Evolutionary conservation across 176 grass and related monocot species (phyloP).

Genomic region (Elaeis guineensis): DNA sequence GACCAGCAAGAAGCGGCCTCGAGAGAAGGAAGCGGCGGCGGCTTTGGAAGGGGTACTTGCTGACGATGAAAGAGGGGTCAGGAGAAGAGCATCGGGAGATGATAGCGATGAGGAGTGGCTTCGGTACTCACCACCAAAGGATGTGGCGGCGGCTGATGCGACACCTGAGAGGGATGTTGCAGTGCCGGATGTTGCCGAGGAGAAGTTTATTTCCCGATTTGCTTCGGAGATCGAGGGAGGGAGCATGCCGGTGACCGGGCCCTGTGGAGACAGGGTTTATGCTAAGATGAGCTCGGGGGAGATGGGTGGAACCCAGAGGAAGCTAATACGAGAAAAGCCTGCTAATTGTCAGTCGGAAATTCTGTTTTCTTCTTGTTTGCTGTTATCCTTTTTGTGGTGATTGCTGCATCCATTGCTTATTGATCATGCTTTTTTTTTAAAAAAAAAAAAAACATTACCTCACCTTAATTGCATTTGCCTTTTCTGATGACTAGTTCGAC

Average conservation of each 20-base stretch:
- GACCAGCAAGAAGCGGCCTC: slow-evolving; percentile 1
- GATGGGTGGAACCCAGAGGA: neutral
- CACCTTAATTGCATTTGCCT: neutral
- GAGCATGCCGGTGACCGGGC: slow-evolving; percentile 58
- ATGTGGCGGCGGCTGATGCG: slow-evolving; percentile 16
- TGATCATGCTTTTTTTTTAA: slow-evolving; percentile 1
- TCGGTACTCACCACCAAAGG: slow-evolving; percentile 22
- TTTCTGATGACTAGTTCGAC: neutral
- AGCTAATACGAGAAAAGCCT: slow-evolving; percentile 7
- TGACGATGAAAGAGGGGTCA: slow-evolving; percentile 22
- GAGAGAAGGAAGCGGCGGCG: slow-evolving; percentile 13
- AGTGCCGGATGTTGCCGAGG: slow-evolving; percentile 25
- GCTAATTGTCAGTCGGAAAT: neutral
- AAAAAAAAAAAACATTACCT: neutral
- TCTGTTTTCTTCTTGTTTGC: neutral
- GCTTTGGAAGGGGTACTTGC: slow-evolving; percentile 14
- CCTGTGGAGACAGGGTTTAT: slow-evolving; percentile 70
- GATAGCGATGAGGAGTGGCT: slow-evolving; percentile 38
- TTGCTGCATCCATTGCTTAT: slow-evolving; percentile 1
- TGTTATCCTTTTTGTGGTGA: neutral
- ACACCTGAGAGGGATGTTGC: slow-evolving; percentile 26
- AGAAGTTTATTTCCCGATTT: slow-evolving; percentile 58
- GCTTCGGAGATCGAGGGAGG: slow-evolving; percentile 68
- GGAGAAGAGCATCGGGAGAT: slow-evolving; percentile 24
- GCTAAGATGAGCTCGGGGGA: slow-evolving; percentile 37